These are phyloP conservation scores for Podospora fimiseda DNA, from an alignment of 495 filamentous ascomycete species.

Conservation along the genomic window DNA sequence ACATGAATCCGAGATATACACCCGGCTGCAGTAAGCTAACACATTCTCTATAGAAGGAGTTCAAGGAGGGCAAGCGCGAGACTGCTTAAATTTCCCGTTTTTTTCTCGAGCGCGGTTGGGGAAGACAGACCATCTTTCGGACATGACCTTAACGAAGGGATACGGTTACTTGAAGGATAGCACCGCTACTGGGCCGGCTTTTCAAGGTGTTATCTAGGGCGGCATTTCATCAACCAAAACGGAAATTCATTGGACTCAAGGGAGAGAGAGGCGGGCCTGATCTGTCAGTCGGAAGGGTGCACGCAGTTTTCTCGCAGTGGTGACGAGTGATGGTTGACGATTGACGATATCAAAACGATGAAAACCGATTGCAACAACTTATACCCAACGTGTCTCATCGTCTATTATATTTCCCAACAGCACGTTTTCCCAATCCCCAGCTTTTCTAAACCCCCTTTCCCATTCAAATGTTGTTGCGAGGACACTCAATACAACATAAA, in stretches of 20 bases:
- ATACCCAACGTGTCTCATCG: too few species aligned
- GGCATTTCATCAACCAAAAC: constrained; percentile 22
- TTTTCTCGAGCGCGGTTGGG: constrained; percentile 16
- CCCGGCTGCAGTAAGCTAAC: constrained; percentile 31
- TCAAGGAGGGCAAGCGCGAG: constrained; percentile 93
- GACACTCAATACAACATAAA: constrained; percentile 15
- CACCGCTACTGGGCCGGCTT: constrained; percentile 24
- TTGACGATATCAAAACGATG: background rate
- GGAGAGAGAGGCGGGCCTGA: constrained; percentile 18
- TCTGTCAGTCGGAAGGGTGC: background rate
- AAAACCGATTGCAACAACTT: too few species aligned
- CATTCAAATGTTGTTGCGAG: background rate
- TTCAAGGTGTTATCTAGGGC: constrained; percentile 33
- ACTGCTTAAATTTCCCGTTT: constrained; percentile 59
- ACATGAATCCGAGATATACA: background rate
- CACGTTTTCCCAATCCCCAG: too few species aligned
- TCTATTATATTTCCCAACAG: too few species aligned
- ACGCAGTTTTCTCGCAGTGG: background rate
- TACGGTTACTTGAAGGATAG: constrained; percentile 20
- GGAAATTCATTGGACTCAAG: constrained; percentile 25
- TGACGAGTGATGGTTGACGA: background rate
- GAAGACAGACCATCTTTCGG: constrained; percentile 17
- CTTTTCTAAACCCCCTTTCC: background rate
- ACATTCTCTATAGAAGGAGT: constrained; percentile 74
- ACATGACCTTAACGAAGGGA: constrained; percentile 29